Evolutionary conservation across 495 filamentous ascomycete species (phyloP), one percentile per base, ranked within the genome.

Genomic region (Xylaria nigripes): DNA sequence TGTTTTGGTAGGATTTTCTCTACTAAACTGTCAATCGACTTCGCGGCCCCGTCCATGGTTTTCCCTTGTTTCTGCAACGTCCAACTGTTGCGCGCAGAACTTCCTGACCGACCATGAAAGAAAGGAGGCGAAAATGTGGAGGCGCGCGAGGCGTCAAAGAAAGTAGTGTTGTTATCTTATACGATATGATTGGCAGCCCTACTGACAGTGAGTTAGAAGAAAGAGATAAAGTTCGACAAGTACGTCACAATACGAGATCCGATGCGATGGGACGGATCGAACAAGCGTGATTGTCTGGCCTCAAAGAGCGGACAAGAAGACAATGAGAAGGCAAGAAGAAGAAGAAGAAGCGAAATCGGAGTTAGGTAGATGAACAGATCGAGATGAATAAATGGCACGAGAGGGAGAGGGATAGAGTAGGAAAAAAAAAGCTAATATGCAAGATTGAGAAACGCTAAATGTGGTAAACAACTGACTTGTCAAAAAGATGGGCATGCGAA

Each of bases 1-100:
- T 65, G 60, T 50, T 61, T 58, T 27, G 75, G 75, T 44, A 78
- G 64, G 29, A 73, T 64, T 51, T 62, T 61, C 65, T 74, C 61
- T 57, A 66, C 69, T 59, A 76, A 58, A 49, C 57, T 61, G 34
- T 73, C 51, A 69, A 71, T 70, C 61, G 64, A 70, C 61, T 70
- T 71, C 55, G 64, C 71, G 68, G 72, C 71, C 62, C 65, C 71
- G 68, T 78, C 75, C 75, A 78, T 78, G 66, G 57, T 75, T 49
- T 70, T 58, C 50, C 55, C 59, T 57, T 59, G 54, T 64, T 60
- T 57, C 61, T 58, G 61, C 64, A 64, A 64, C 64, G 49, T 57
- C 50, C 34, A 50, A 60, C 57, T 38, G 64, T 60, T 66, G 61
- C 64, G 63, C 61, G 57, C 59, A 58, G 55, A 57, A 48, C 52